Conservation (phyloP, 2,329 filamentous ascomycete genomes). For the Neofusicoccum parvum region DNA sequence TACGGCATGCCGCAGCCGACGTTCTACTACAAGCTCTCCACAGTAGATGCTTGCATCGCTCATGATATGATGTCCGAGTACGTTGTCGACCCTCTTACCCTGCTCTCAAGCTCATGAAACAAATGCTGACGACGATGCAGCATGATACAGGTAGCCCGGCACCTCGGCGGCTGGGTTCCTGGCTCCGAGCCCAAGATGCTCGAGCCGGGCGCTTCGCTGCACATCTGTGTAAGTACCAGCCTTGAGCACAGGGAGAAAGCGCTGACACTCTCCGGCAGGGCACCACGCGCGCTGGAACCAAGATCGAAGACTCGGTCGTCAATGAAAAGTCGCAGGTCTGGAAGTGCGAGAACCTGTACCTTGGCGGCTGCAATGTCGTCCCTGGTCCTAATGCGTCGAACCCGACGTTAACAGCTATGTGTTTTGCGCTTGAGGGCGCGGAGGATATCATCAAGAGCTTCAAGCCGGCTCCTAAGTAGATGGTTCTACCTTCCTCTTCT, state of each 20-base stretch:
- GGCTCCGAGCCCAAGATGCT: neutral
- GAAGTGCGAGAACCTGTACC: neutral
- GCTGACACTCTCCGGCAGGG: neutral
- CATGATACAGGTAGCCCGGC: neutral
- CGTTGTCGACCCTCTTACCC: neutral
- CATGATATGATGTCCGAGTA: neutral
- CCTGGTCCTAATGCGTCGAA: neutral
- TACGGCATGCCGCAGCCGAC: constrained; percentile 30
- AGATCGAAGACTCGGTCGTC: neutral
- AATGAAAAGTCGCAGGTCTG: neutral
- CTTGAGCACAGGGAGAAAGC: too few species aligned
- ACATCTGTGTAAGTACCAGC: neutral
- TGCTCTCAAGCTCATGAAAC: too few species aligned
- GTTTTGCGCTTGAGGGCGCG: neutral
- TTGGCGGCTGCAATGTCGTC: neutral
- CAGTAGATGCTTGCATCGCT: neutral
- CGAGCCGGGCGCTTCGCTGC: neutral
- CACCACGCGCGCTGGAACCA: neutral
- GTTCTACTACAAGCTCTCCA: neutral
- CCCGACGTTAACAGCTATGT: neutral
- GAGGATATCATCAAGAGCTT: neutral
- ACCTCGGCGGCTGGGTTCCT: neutral
- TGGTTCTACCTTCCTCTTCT: too few species aligned
- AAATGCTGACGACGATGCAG: neutral
- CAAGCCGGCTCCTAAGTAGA: neutral